These are phyloP conservation scores for Henckelia pumila DNA, from an alignment of 257 asterid species.

Conservation along the genomic window DNA sequence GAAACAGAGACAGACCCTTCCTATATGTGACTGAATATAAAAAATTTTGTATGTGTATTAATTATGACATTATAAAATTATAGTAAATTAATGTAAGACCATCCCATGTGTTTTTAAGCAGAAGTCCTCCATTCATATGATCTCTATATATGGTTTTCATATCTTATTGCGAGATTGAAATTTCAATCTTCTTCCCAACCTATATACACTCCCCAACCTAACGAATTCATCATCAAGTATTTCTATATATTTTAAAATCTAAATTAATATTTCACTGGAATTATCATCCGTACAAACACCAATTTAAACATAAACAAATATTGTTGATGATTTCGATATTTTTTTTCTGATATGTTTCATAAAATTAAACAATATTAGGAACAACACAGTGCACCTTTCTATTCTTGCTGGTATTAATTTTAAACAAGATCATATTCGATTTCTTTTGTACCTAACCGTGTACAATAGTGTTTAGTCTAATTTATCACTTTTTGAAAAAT, in stretches of 20 bases:
- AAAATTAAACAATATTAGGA: too few relatives aligned
- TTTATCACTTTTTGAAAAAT: slow-evolving; percentile 8
- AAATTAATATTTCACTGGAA: too few relatives aligned
- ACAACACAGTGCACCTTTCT: background rate
- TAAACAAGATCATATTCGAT: background rate
- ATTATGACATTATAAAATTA: slow-evolving; percentile 8
- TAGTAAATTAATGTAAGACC: slow-evolving; percentile 18
- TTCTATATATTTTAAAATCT: background rate
- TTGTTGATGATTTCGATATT: too few relatives aligned
- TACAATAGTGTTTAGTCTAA: background rate
- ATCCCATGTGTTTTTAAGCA: slow-evolving; percentile 34
- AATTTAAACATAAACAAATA: too few relatives aligned
- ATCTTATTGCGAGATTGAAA: too few relatives aligned
- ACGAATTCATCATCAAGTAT: too few relatives aligned
- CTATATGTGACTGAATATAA: background rate
- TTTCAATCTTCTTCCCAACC: too few relatives aligned
- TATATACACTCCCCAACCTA: background rate
- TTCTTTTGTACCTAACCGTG: background rate
- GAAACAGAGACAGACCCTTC: background rate
- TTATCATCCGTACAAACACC: background rate
- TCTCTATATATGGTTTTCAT: too few relatives aligned
- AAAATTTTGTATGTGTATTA: background rate
- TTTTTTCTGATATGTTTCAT: background rate
- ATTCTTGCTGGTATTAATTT: background rate
- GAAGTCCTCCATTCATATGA: slow-evolving; percentile 27